These are phyloP conservation scores for Geosiphon pyriformis DNA, from an alignment of 192 early-diverging fungal species.

Conservation along the genomic window DNA sequence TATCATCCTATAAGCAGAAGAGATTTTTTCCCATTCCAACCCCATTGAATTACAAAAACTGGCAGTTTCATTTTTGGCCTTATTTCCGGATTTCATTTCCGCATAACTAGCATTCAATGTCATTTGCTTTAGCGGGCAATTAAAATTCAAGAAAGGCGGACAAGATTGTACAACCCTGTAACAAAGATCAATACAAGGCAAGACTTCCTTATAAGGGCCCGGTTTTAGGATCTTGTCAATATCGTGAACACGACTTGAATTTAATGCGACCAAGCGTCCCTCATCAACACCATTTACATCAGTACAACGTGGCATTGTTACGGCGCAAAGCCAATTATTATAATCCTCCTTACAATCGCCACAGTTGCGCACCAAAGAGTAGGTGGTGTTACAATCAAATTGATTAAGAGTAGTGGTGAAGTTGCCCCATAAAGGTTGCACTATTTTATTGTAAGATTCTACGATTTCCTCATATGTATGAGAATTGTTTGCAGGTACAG, in stretches of 20 bases:
- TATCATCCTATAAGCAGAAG: neutral
- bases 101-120: conserved; percentile 32
- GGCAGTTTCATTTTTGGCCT: conserved; percentile 6
- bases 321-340: conserved; percentile 50
- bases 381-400: conserved; percentile 48
- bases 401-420: conserved; percentile 42
- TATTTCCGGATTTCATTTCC: conserved; percentile 14
- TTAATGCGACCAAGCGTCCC: neutral
- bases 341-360: conserved; percentile 48
- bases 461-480: conserved; percentile 21
- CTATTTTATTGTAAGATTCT: conserved; percentile 45
- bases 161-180: conserved; percentile 53
- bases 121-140: conserved; percentile 44
- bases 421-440: conserved; percentile 34
- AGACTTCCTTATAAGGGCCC: conserved; percentile 41
- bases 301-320: conserved; percentile 51
- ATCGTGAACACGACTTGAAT: conserved; percentile 24
- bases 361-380: conserved; percentile 52
- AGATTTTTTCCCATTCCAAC: conserved; percentile 2
- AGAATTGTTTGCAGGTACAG: conserved; percentile 36
- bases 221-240: conserved; percentile 35
- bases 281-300: conserved; percentile 15
- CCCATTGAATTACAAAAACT: conserved; percentile 34
- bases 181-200: conserved; percentile 55
- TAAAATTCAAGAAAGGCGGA: conserved; percentile 49